These are phyloP conservation scores for Zasmidium angulare DNA, from an alignment of 2,329 filamentous ascomycete species.

Conservation along the genomic window DNA sequence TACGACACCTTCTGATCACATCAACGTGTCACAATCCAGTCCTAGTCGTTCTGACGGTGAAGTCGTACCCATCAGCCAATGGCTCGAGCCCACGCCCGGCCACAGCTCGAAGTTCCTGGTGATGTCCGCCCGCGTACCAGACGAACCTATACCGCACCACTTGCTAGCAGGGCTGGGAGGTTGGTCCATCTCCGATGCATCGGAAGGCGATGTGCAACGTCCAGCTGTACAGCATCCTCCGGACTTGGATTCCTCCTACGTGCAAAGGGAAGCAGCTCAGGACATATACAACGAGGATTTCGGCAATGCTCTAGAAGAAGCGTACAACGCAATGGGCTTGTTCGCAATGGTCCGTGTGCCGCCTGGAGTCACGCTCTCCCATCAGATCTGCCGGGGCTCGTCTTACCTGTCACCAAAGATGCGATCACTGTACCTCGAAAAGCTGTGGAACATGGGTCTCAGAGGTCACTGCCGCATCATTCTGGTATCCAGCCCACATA, in stretches of 20 bases:
- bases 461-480: neutral
- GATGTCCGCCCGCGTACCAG: neutral
- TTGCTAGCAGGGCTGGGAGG: neutral
- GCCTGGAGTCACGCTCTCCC: neutral
- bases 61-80: no score
- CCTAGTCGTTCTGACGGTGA: no score
- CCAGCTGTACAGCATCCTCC: neutral
- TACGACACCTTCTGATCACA: no score
- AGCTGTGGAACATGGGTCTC: neutral
- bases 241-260: neutral
- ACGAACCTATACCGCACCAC: neutral
- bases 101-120: neutral
- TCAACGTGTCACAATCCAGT: no score
- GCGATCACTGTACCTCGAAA: neutral
- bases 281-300: neutral
- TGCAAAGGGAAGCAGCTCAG: neutral
- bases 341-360: neutral
- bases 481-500: neutral
- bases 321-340: neutral
- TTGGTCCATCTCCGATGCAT: neutral
- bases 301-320: neutral
- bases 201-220: neutral
- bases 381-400: neutral
- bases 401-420: neutral
- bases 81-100: no score